A percentile compares a stretch with the other conserved stretches of the same genome.
These are phyloP conservation scores for Salvia miltiorrhiza DNA, from an alignment of 257 asterid species.

Conservation along the genomic window DNA sequence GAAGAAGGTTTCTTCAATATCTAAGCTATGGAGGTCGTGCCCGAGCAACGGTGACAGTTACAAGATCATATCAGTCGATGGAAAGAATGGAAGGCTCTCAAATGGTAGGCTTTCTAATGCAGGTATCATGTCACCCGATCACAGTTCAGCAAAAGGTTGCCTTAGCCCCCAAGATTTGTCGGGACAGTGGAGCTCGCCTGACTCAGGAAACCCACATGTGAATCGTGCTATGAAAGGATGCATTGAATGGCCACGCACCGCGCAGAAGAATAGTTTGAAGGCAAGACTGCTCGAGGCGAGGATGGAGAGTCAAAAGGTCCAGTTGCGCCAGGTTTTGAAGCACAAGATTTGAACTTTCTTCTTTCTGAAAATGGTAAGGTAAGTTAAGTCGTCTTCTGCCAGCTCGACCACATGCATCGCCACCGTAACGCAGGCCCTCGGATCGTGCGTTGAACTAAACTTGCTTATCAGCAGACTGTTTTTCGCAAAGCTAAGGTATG, in stretches of 20 bases:
- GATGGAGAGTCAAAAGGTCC: conserved; percentile 82
- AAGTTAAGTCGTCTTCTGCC: background rate
- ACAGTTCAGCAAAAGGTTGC: conserved; percentile 43
- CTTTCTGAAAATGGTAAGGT: background rate
- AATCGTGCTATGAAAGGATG: conserved; percentile 78
- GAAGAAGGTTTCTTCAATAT: conserved; percentile 32
- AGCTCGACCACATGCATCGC: background rate
- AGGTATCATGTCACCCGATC: conserved; percentile 44
- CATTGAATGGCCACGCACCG: conserved; percentile 76
- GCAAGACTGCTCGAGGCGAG: conserved; percentile 76
- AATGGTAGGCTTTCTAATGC: conserved; percentile 49
- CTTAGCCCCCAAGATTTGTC: conserved; percentile 48
- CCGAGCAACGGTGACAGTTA: conserved; percentile 37
- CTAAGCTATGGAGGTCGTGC: conserved; percentile 38
- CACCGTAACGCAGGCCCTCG: background rate
- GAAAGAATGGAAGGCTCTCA: conserved; percentile 42
- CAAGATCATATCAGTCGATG: conserved; percentile 43
- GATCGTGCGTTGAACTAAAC: background rate
- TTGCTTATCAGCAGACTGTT: background rate
- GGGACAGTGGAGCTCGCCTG: conserved; percentile 72
- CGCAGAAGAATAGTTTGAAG: conserved; percentile 70
- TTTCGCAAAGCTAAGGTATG: background rate
- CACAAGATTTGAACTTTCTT: conserved; percentile 57
- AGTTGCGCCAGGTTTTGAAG: conserved; percentile 86
- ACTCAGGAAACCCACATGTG: conserved; percentile 54